Conservation (phyloP, 2,329 filamentous ascomycete genomes). For the Colletotrichum sp. region DNA sequence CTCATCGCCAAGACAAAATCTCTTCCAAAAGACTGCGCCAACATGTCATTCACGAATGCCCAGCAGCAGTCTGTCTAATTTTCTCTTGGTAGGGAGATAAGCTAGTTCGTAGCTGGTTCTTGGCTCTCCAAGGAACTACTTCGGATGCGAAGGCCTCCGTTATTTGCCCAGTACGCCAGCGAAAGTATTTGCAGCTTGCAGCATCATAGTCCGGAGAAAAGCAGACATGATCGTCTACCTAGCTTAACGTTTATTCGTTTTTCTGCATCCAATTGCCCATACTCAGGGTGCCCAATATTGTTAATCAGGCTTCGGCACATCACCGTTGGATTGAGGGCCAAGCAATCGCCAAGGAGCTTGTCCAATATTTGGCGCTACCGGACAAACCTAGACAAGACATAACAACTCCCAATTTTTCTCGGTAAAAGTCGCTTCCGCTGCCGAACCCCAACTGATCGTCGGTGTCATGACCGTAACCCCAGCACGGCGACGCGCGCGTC, state of each 20-base stretch:
- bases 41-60: not conserved
- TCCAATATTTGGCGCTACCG: not conserved
- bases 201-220: not conserved
- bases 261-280: not conserved
- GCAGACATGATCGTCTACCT: not conserved
- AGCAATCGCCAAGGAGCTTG: constrained; percentile 7
- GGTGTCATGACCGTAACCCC: not conserved
- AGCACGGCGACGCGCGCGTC: not conserved
- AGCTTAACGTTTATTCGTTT: not conserved
- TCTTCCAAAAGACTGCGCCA: not conserved
- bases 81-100: not conserved
- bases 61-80: not conserved
- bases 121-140: not conserved
- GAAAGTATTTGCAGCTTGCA: not conserved
- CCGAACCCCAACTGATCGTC: not conserved
- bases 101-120: not conserved
- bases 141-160: not conserved
- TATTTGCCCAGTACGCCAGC: not conserved
- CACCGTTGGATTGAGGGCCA: not conserved
- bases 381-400: not conserved
- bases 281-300: not conserved
- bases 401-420: not conserved
- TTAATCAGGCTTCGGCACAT: not conserved
- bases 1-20: not conserved
- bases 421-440: constrained; percentile 4